These are phyloP conservation scores for Albophoma yamanashiensis DNA, from an alignment of 2,329 filamentous ascomycete genomes.

Conservation along the genomic window DNA sequence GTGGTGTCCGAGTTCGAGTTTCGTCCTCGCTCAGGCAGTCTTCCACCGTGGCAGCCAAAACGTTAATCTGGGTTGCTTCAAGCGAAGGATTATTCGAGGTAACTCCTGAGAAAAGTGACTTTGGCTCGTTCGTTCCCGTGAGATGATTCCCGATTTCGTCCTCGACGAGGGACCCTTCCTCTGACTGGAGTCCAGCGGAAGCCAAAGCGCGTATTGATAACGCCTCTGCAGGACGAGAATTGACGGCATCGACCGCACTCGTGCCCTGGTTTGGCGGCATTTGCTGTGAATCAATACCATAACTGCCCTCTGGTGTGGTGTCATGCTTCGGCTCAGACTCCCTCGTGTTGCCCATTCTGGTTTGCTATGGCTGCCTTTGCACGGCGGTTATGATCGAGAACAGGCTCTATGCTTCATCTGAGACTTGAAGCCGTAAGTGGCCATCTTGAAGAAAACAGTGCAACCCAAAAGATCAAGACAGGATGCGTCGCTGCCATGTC, in stretches of 20 bases:
- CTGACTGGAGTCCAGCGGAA: neutral
- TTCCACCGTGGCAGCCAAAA: slow-evolving; percentile 4
- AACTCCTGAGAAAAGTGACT: neutral
- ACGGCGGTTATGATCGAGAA: fast-evolving
- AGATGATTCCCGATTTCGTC: neutral
- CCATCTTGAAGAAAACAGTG: neutral
- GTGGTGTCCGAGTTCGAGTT: neutral
- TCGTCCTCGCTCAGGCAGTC: slow-evolving; percentile 4
- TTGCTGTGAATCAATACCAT: neutral
- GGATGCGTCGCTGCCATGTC: too few relatives aligned
- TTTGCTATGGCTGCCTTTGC: neutral
- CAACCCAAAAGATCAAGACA: too few relatives aligned
- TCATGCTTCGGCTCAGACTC: neutral
- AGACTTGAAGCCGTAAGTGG: neutral
- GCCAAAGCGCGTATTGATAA: neutral
- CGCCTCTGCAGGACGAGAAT: neutral
- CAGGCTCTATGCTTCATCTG: neutral
- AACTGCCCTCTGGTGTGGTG: neutral
- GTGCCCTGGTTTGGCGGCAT: neutral
- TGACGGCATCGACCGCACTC: neutral
- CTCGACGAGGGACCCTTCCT: neutral
- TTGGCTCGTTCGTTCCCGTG: neutral
- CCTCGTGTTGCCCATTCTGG: neutral
- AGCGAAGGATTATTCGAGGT: slow-evolving; percentile 1
- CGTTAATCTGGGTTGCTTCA: neutral